Evolutionary conservation across 129 eudicot species (phyloP).

Genomic region (Mikania micrantha): DNA sequence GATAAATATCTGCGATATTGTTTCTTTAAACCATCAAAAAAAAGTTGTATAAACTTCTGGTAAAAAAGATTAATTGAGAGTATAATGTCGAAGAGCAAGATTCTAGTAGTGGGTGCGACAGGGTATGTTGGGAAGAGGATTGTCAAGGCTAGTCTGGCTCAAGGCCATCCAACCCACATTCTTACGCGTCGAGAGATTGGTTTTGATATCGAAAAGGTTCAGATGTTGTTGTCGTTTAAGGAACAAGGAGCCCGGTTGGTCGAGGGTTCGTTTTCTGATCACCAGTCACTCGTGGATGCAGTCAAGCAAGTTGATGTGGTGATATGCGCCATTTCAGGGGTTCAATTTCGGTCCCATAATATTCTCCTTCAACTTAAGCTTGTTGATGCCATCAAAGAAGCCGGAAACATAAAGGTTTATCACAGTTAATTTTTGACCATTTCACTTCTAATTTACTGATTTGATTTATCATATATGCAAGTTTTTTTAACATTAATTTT

Average conservation of each 20-base stretch:
- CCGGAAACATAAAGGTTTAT: constrained; percentile 84
- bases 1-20: too few species aligned
- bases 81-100: constrained; percentile 44
- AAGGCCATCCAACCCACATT: constrained; percentile 42
- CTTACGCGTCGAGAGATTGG: constrained; percentile 33
- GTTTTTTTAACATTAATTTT: background rate
- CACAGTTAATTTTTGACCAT: background rate
- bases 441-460: background rate
- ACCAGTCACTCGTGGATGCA: constrained; percentile 54
- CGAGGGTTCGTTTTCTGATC: constrained; percentile 52
- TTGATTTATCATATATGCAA: too few species aligned
- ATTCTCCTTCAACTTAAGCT: constrained; percentile 61
- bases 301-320: constrained; percentile 71
- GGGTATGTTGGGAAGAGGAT: constrained; percentile 51
- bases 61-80: background rate
- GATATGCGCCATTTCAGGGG: constrained; percentile 56
- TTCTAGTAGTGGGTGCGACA: constrained; percentile 46
- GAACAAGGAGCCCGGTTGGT: constrained; percentile 47
- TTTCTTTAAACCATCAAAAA: too few species aligned
- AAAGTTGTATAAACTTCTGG: too few species aligned
- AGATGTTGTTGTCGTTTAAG: constrained; percentile 40
- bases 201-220: constrained; percentile 42
- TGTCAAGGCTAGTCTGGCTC: constrained; percentile 41
- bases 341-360: constrained; percentile 41
- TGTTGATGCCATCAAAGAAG: constrained; percentile 75